Base-by-base conservation (phyloP, 2,329 filamentous ascomycete genomes). In the Apiospora saccharicola region DNA sequence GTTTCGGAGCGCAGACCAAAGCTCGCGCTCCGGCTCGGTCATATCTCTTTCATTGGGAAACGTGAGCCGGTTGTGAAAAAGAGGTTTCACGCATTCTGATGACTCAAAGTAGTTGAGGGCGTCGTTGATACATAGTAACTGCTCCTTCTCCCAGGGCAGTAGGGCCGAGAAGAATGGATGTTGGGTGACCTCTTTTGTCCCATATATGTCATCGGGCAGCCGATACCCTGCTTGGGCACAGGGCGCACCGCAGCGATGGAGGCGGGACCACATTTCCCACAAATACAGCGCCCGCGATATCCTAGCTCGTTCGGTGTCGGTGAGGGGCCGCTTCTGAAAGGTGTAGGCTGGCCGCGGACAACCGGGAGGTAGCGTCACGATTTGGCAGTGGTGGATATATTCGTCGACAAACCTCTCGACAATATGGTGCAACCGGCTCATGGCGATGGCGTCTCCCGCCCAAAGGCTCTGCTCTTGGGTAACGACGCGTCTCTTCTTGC, bases 241-340 rank as follows among this genome's bases (percentile, higher is more conserved):
- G 49, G 49, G 49, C n/a, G 49, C 49, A 24, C 49, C 49, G 49
- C 49, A 53, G n/a, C 49, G 49, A 26, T 53, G n/a, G 10, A 53
- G 49, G 49, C 49, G 49, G 49, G 49, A 53, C 4, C 24, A 14
- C 24, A 53, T 53, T n/a, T 53, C 49, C 10, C n/a, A 6, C 3
- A 53, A 5, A 24, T 53, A 53, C n/a, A 53, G 26, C 12, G 49
- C 49, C 12, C 49, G 49, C 10, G 49, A 26, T 13, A 53, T 53
- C 51, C 51, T 30, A 7, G 4, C 16, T 53, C 24, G 30, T 30
- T 53, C 51, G 12, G 24, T 30, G 8, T 5, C 16, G 13, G 51
- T 53, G 14, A 30, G 51, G 6, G 51, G 51, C 51, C 13, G 12
- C 24, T 53, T 14, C 3, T 13, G 5, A 16, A 53, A 14, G 13